Conservation (phyloP, 345 rosid species). For the Ceriops zippeliana region DNA sequence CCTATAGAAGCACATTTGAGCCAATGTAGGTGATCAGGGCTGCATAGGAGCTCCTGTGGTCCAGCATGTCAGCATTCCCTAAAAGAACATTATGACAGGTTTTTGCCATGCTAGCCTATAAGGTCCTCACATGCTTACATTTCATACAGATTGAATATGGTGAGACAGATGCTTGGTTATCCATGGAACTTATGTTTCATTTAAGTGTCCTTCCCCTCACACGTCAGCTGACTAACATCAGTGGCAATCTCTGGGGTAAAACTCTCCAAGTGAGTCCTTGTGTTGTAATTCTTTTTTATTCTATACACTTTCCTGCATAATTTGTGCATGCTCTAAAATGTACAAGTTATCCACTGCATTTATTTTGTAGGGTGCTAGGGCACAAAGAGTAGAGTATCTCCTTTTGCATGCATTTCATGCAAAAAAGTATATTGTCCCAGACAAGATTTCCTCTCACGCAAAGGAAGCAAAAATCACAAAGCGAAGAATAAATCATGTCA, state of each 20-base stretch:
- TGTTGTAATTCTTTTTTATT: neutral
- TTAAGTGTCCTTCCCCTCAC: constrained; percentile 95
- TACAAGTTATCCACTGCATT: constrained; percentile 7
- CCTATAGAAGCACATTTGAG: neutral
- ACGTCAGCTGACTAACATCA: constrained; percentile 92
- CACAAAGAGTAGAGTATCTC: constrained; percentile 92
- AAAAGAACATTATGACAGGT: neutral
- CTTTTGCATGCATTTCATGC: constrained; percentile 88
- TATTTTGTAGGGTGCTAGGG: constrained; percentile 85
- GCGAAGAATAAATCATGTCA: constrained; percentile 46
- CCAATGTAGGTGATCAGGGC: neutral
- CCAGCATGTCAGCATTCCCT: constrained; percentile 3
- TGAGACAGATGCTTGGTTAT: constrained; percentile 97
- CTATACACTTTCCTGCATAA: neutral
- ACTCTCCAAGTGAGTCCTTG: constrained; percentile 80
- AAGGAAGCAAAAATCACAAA: constrained; percentile 59
- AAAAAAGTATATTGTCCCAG: constrained; percentile 89
- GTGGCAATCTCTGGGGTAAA: constrained; percentile 98
- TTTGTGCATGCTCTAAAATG: neutral
- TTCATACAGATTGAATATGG: constrained; percentile 81
- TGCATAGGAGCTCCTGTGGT: neutral
- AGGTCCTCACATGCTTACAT: constrained; percentile 23
- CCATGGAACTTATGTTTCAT: constrained; percentile 99
- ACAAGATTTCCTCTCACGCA: constrained; percentile 53
- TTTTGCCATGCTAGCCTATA: neutral